Percentiles rank a stretch among this genome's conserved stretches.
Evolutionary conservation across 2,329 filamentous ascomycete genomes (phyloP).

Genomic region (Beauveria medogensis): DNA sequence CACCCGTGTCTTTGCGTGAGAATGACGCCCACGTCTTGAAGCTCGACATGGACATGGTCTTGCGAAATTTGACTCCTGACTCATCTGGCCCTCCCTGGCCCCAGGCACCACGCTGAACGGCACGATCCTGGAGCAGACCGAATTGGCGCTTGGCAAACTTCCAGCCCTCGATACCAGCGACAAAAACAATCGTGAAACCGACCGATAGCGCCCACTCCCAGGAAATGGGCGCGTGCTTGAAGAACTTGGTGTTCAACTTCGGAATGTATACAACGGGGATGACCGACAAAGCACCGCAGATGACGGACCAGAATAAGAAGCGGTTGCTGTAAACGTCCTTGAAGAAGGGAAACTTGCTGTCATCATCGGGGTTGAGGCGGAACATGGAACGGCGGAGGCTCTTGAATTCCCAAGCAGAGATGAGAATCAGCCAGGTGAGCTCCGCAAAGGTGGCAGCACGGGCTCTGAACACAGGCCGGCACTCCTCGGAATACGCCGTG

Average conservation of each 20-base stretch:
- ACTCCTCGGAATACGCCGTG: constrained; percentile 45
- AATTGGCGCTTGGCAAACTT: constrained; percentile 58
- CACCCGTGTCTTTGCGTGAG: constrained; percentile 33
- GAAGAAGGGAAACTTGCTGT: constrained; percentile 45
- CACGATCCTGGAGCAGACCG: constrained; percentile 42
- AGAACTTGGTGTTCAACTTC: constrained; percentile 59
- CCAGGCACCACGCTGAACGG: constrained; percentile 42
- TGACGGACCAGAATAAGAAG: constrained; percentile 62
- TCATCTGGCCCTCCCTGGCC: constrained; percentile 44
- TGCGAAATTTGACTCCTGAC: constrained; percentile 35
- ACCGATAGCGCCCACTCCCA: constrained; percentile 72
- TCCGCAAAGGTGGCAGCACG: constrained; percentile 66
- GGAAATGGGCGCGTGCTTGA: constrained; percentile 62
- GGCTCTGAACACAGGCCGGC: constrained; percentile 57
- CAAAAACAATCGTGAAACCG: constrained; percentile 54
- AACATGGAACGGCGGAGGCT: constrained; percentile 65
- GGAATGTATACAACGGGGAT: constrained; percentile 68
- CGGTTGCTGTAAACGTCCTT: constrained; percentile 60
- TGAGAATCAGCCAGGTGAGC: constrained; percentile 64
- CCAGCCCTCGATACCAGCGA: constrained; percentile 62
- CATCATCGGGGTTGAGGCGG: constrained; percentile 49
- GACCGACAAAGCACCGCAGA: constrained; percentile 51
- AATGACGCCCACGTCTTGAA: constrained; percentile 40
- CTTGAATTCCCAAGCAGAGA: constrained; percentile 74
- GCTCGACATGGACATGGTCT: constrained; percentile 44